Evolutionary conservation across 1,284 basidiomycete species (phyloP), one percentile per base, ranked within the genome.

Genomic region (Melampsora americana): DNA sequence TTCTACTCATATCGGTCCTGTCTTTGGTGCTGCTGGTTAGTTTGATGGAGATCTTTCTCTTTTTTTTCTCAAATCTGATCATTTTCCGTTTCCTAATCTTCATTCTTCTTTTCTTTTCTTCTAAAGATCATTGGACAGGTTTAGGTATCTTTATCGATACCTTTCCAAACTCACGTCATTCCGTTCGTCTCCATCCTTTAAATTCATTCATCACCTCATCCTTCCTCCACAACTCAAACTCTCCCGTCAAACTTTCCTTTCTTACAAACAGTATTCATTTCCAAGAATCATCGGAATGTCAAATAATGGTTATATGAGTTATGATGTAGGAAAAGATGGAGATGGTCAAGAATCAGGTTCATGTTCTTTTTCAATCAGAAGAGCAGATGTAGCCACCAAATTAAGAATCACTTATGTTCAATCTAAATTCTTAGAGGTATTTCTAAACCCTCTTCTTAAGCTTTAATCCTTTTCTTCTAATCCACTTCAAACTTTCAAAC

Each of bases 121-220:
- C 1, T 75, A 46, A 80, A 90, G 94, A 98, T 84, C 87, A 91
- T 77, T 99, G 96, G 82, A 89, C 89, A 56, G 95, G 95, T 0
- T 85, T 99, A 23, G 96, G 91, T 9, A 86, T 99, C 79, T 93
- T 98, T 84, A 88, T 99, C 65, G 95, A 98, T 84, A 97, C 95
- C 85, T 91, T 94, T 81, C 88, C 93, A 53, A 96, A 97, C 83
- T 84, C 89, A 4, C 86, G 89, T 66, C 92, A 96, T 82, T 82
- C 89, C 11, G 65, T 71, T 44, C 65, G 73, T 39, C 67, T n/a
- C n/a, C n/a, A n/a, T n/a, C n/a, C n/a, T n/a, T n/a, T n/a, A n/a
- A n/a, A n/a, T n/a, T n/a, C n/a, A n/a, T n/a, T n/a, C n/a, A n/a
- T n/a, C n/a, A n/a, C n/a, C n/a, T n/a, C n/a, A 23, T 26, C 14